phyloP scores from a whole-genome alignment of 2,329 filamentous ascomycete genomes.

The Neonectria hederae region DNA sequence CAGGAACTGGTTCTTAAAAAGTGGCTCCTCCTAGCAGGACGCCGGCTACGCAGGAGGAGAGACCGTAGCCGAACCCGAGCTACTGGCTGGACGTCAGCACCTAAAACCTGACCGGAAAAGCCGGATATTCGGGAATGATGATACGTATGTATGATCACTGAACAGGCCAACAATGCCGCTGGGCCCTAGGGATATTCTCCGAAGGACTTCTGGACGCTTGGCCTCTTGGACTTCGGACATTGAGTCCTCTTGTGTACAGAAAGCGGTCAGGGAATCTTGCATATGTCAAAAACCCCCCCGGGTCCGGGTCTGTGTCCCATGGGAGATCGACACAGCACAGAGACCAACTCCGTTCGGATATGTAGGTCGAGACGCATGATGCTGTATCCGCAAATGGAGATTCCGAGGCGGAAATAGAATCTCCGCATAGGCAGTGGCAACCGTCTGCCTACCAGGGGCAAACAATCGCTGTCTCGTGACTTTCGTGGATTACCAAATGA shows the following conservation, averaged over 20 bases:
- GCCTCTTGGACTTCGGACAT: conserved; percentile 8
- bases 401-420: not conserved
- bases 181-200: not conserved
- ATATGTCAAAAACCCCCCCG: conserved; percentile 32
- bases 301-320: conserved; percentile 24
- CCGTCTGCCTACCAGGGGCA: not conserved
- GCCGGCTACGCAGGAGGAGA: conserved; percentile 17
- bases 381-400: not conserved
- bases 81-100: conserved; percentile 11
- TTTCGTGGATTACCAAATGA: not conserved
- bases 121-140: conserved; percentile 15
- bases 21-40: conserved; percentile 9
- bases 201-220: not conserved
- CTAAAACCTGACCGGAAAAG: conserved; percentile 18
- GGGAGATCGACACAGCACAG: conserved; percentile 33
- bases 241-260: not conserved
- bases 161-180: not conserved
- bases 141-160: not conserved
- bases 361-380: not conserved
- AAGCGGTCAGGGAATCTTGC: conserved; percentile 24
- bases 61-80: conserved; percentile 23
- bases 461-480: not conserved
- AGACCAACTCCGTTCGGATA: not conserved
- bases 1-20: conserved; percentile 27
- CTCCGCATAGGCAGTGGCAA: not conserved